Evolutionary conservation across 2,329 filamentous ascomycete species (phyloP).

Genomic region (Venturia asperata): DNA sequence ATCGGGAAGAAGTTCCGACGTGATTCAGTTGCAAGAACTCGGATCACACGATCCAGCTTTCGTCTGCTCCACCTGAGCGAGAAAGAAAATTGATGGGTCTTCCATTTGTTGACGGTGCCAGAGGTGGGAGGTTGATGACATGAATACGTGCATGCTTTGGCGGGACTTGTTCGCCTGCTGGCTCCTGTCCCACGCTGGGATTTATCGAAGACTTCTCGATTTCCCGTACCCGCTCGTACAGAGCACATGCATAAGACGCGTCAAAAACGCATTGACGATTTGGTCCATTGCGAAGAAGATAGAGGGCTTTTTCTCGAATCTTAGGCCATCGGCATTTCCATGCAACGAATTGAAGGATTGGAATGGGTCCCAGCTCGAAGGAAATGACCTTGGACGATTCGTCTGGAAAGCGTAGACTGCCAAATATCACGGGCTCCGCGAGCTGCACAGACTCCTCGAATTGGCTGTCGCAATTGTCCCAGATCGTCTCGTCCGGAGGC

Average conservation of each 20-base stretch:
- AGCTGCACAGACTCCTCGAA: constrained; percentile 5
- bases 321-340: constrained; percentile 14
- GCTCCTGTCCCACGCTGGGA: not conserved
- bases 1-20: not conserved
- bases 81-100: constrained; percentile 6
- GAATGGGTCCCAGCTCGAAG: constrained; percentile 12
- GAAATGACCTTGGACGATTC: not conserved
- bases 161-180: constrained; percentile 1
- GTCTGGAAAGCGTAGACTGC: not conserved
- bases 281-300: constrained; percentile 3
- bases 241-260: not conserved
- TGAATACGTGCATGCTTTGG: constrained; percentile 3
- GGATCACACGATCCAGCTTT: not conserved
- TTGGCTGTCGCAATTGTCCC: constrained; percentile 4
- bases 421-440: not conserved
- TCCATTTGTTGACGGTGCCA: not conserved
- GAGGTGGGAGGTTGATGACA: constrained; percentile 11
- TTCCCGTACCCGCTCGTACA: constrained; percentile 7
- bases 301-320: not conserved
- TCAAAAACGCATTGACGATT: constrained; percentile 13
- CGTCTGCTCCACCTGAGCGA: not conserved
- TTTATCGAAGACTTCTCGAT: not conserved
- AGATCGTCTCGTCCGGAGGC: not conserved
- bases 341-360: constrained; percentile 10
- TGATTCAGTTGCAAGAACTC: not conserved